Evolutionary conservation across 345 rosid species (phyloP).

Genomic region (Orychophragmus violaceus): DNA sequence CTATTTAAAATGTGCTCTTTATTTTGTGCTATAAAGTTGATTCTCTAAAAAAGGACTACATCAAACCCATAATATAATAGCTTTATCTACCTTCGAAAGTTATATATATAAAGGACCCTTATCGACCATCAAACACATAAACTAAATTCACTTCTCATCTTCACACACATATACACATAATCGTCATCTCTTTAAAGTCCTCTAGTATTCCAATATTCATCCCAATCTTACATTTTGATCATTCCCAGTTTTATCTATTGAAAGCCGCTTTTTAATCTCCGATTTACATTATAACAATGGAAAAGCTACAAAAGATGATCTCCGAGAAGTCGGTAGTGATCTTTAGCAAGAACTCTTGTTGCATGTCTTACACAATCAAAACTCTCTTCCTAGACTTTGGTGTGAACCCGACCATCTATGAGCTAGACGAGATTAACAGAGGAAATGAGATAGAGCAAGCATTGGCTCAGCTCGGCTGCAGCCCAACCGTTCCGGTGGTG

Average conservation of each 20-base stretch:
- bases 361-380: slow-evolving; percentile 70
- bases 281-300: slow-evolving; percentile 34
- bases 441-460: slow-evolving; percentile 77
- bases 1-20: background rate
- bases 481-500: slow-evolving; percentile 58
- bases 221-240: background rate
- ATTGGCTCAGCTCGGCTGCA: slow-evolving; percentile 56
- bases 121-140: slow-evolving; percentile 1
- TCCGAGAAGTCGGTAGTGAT: slow-evolving; percentile 74
- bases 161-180: background rate
- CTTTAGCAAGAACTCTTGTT: slow-evolving; percentile 65
- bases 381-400: slow-evolving; percentile 61
- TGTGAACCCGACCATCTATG: slow-evolving; percentile 56
- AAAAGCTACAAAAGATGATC: slow-evolving; percentile 43
- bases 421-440: slow-evolving; percentile 58
- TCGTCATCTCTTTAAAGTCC: background rate
- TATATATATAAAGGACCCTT: slow-evolving; percentile 6
- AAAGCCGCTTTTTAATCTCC: background rate
- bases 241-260: background rate
- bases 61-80: background rate
- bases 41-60: background rate
- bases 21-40: background rate
- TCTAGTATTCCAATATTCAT: background rate
- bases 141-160: slow-evolving; percentile 1
- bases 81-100: background rate